phyloP scores from a whole-genome alignment of 164 flowering plant species.

The Dillenia turbinata region DNA sequence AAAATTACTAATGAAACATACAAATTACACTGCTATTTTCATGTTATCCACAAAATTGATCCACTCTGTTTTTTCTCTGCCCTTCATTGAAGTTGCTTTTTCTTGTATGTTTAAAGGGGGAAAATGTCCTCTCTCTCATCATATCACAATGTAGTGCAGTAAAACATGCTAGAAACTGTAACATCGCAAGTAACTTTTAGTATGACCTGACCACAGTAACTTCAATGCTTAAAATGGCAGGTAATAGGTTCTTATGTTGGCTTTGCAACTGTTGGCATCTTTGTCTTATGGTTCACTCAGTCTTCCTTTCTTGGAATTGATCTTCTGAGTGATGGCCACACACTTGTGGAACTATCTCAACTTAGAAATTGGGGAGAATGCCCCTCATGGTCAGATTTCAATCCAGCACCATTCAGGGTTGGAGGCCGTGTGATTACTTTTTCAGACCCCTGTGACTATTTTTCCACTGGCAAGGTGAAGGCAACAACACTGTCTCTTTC shows the following conservation, averaged over 20 bases:
- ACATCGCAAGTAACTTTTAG: too few species aligned
- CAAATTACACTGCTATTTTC: too few species aligned
- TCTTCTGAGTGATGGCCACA: slow-evolving; percentile 74
- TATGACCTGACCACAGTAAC: not conserved
- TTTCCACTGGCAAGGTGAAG: slow-evolving; percentile 77
- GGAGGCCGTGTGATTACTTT: slow-evolving; percentile 46
- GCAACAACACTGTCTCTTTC: slow-evolving; percentile 56
- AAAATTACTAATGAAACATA: too few species aligned
- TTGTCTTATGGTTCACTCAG: slow-evolving; percentile 82
- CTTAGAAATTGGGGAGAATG: slow-evolving; percentile 83
- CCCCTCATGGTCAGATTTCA: slow-evolving; percentile 68
- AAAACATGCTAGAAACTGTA: too few species aligned
- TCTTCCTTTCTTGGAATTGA: slow-evolving; percentile 73
- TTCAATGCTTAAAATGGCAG: slow-evolving; percentile 28
- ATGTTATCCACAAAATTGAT: too few species aligned
- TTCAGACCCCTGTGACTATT: slow-evolving; percentile 83
- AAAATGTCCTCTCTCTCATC: too few species aligned
- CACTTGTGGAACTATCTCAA: slow-evolving; percentile 66
- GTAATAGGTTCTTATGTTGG: slow-evolving; percentile 91
- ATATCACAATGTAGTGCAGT: too few species aligned
- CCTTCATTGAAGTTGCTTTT: too few species aligned
- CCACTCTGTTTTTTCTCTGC: too few species aligned
- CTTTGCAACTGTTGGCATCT: slow-evolving; percentile 84
- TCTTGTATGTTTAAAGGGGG: too few species aligned
- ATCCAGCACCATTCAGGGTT: slow-evolving; percentile 52